Evolutionary conservation across 2,329 filamentous ascomycete genomes (phyloP), one percentile per base, ranked within the genome.

Genomic region (Ceratocystis variospora): DNA sequence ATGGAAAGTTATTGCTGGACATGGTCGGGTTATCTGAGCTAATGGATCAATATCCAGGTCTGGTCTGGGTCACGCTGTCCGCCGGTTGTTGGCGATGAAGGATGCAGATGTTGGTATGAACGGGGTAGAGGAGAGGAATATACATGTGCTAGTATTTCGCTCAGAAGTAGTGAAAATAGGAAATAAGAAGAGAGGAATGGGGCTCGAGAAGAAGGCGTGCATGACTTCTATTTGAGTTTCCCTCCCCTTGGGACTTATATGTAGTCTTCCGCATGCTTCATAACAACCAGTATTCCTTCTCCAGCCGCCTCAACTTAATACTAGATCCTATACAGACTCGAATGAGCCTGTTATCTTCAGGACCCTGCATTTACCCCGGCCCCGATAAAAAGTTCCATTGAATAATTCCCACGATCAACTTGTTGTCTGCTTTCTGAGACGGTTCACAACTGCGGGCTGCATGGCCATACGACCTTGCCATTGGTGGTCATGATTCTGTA

Each of bases 1-100:
- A 75, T 67, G 80, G 74, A 3, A 79, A 78, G 68, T 79, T 80
- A 31, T 71, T 66, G 41, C 72, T 69, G 5, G 71, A 72, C 41
- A 76, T 76, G 28, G 45, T 33, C 8, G 46, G 12, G 28, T 33
- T 33, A 31, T 59, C 3, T 3, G 17, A 25, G 10, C 28, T 31
- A n/a, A 31, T n/a, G 33, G 28, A 25, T 59, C 2, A 31, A 59
- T 59, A 59, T 59, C 28, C 12, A 19, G 15, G 28, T 59, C 48
- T 25, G 15, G 17, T 59, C 53, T 8, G 28, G n/a, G 53, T 19
- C 28, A 8, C 6, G 53, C 37, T 41, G 37, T 12, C 7, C 12
- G 37, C 10, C 37, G 28, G 6, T 31, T 33, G 28, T 25, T 33
- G 53, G 53, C 33, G 15, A 33, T 8, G 53, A 19, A 17, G 7